These are phyloP conservation scores for Balamuthia mandrillaris DNA, from an alignment of 208 protist species.

Conservation along the genomic window DNA sequence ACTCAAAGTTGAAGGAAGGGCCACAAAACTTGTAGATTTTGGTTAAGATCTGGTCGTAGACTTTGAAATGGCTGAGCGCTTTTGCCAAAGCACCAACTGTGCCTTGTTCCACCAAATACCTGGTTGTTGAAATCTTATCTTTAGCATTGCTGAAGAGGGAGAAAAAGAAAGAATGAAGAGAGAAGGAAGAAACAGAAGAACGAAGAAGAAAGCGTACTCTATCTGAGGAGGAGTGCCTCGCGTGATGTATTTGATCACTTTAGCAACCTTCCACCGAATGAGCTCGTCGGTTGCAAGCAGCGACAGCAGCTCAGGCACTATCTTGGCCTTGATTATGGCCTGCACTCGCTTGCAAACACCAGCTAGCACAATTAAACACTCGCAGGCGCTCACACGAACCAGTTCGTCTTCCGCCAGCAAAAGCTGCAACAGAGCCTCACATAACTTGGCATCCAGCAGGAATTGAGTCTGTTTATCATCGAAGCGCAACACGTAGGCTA, in stretches of 20 bases:
- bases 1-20: constrained; percentile 25
- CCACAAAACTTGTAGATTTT: constrained; percentile 25
- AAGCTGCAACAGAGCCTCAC: not conserved
- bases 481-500: not conserved
- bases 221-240: not conserved
- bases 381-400: not conserved
- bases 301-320: not conserved
- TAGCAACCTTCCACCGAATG: constrained; percentile 8
- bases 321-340: not conserved
- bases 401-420: not conserved
- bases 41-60: not conserved
- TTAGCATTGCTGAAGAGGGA: too few species aligned
- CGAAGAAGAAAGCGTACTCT: not conserved
- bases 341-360: not conserved
- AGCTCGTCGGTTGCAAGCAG: not conserved
- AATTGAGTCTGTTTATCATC: constrained; percentile 6
- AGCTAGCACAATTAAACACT: constrained; percentile 19
- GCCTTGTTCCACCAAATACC: constrained; percentile 1
- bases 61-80: not conserved
- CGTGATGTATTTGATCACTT: constrained; percentile 22
- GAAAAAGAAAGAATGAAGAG: not conserved
- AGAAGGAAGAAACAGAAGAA: not conserved
- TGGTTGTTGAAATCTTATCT: too few species aligned
- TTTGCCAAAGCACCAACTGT: not conserved
- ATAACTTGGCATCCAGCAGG: not conserved